Evolutionary conservation across 371 early-diverging fungal genomes (phyloP), one percentile per base, ranked within the genome.

Genomic region (Lichtheimia ramosa): DNA sequence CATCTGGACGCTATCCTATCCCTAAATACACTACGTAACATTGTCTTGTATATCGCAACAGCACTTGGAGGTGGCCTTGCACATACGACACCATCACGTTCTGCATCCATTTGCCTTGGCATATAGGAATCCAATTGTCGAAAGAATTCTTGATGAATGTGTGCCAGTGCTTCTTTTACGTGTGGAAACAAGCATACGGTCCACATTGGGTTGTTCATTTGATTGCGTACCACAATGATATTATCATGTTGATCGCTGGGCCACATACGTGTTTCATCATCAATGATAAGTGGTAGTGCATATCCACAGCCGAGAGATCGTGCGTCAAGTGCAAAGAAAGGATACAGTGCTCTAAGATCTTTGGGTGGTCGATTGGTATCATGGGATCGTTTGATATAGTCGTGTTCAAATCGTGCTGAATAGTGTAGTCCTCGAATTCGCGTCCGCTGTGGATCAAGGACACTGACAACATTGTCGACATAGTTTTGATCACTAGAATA

Each of bases 181-280:
- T 84, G 81, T 3, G 90, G 89, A 56, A 86, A 88, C 43, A 91
- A 60, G 18, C 82, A 75, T 6, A 91, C 92, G 48, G 84, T 84
- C 92, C 92, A 91, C 5, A 86, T 81, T 4, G 70, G 59, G 0
- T 79, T 70, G 24, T 74, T 74, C 16, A 59, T 59, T 54, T 77
- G 81, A 34, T 84, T 80, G 54, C 81, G 83, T 49, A 92, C 89
- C 50, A 89, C 89, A 58, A 92, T 88, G 53, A 92, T 87, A 61
- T 89, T 88, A 56, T 89, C 90, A 46, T 87, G 90, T 57, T 92
- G 92, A 13, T 89, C 88, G 12, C 64, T 27, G 6, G 89, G 89
- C 92, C 92, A 92, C 87, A 89, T 89, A 8, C 77, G 74, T 7
- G 82, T 86, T 68, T 87, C 83, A 61, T 92, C 92, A 58, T 92